These are phyloP conservation scores for Stentor roeselii DNA, from an alignment of 73 alveolate species.

Conservation along the genomic window DNA sequence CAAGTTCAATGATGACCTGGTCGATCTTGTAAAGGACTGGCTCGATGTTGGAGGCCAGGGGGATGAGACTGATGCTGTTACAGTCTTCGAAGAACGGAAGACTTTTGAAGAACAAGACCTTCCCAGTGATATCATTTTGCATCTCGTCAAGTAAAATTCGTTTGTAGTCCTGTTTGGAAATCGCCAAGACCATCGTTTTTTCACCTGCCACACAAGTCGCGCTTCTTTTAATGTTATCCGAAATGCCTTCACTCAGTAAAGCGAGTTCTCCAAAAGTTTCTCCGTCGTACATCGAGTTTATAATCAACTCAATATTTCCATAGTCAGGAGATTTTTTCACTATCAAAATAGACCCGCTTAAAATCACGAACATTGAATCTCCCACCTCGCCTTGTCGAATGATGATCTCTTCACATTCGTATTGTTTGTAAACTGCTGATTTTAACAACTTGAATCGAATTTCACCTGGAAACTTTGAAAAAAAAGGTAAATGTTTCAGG, in stretches of 20 bases:
- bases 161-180: slow-evolving; percentile 27
- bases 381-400: slow-evolving; percentile 20
- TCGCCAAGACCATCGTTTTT: slow-evolving; percentile 19
- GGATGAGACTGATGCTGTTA: neutral
- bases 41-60: slow-evolving; percentile 21
- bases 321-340: slow-evolving; percentile 1
- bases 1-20: slow-evolving; percentile 3
- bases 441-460: neutral
- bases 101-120: slow-evolving; percentile 14
- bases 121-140: slow-evolving; percentile 23
- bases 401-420: neutral
- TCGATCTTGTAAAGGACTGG: neutral
- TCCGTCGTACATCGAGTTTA: slow-evolving; percentile 29
- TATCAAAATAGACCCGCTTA: neutral
- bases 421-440: neutral
- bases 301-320: neutral
- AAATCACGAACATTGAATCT: slow-evolving; percentile 26
- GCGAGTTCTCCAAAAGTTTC: slow-evolving; percentile 32
- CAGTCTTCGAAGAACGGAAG: slow-evolving; percentile 22
- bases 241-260: neutral
- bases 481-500: slow-evolving; percentile 2
- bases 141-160: neutral
- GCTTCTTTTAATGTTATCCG: neutral
- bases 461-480: slow-evolving; percentile 15
- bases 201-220: slow-evolving; percentile 29